Conservation (phyloP, 371 early-diverging fungal genomes). For the Mycotypha africana region DNA sequence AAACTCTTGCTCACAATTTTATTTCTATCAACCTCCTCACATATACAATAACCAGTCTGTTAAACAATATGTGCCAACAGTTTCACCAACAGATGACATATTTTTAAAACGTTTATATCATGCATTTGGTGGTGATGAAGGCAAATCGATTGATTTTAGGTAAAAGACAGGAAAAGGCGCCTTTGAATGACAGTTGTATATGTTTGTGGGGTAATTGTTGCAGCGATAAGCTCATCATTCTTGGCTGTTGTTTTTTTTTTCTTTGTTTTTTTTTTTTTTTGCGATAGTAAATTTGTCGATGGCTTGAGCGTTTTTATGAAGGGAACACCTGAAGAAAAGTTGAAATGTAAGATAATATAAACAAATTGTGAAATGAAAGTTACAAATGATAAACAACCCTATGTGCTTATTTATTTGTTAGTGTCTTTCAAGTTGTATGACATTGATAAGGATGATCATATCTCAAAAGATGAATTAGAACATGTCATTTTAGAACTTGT, state of each 20-base stretch:
- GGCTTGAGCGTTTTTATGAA: constrained; percentile 77
- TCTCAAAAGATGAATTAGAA: constrained; percentile 71
- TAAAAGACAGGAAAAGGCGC: constrained; percentile 9
- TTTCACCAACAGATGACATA: constrained; percentile 63
- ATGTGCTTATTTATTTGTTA: constrained; percentile 13
- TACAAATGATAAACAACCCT: too few relatives aligned
- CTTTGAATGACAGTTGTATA: too few relatives aligned
- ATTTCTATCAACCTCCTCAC: too few relatives aligned
- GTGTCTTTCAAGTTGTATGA: constrained; percentile 84
- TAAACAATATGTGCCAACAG: constrained; percentile 34
- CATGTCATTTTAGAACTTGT: constrained; percentile 74
- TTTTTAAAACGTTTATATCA: constrained; percentile 77
- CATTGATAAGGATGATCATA: constrained; percentile 72
- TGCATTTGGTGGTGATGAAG: constrained; percentile 63
- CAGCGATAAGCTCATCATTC: too few relatives aligned
- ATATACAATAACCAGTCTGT: constrained; percentile 20
- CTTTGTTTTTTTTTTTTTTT: too few relatives aligned
- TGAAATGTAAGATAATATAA: constrained; percentile 49
- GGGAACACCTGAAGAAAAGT: constrained; percentile 76
- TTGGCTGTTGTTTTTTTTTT: too few relatives aligned
- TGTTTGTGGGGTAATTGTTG: too few relatives aligned
- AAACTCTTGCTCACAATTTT: too few relatives aligned
- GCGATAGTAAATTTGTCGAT: constrained; percentile 64
- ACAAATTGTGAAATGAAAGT: not conserved
- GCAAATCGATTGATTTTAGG: constrained; percentile 63